Evolutionary conservation across 2,329 filamentous ascomycete species (phyloP).

Genomic region (Cladorrhinum sp.): DNA sequence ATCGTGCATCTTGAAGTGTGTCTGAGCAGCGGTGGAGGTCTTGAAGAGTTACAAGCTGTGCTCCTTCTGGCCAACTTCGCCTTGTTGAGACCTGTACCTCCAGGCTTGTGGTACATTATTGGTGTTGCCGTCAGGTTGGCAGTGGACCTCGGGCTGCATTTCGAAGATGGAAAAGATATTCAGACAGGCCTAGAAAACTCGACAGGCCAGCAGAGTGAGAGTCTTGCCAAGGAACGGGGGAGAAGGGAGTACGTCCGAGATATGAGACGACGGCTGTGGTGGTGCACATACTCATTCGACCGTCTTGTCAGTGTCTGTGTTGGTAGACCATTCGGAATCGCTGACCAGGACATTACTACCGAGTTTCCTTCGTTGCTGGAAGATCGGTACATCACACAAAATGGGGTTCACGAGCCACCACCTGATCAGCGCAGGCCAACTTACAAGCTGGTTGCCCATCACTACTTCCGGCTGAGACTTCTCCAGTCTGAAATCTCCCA

Average conservation of each 20-base stretch:
- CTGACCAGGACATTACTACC: constrained; percentile 94
- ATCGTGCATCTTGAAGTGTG: constrained; percentile 89
- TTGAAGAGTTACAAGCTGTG: constrained; percentile 93
- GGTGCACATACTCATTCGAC: constrained; percentile 95
- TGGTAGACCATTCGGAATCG: constrained; percentile 87
- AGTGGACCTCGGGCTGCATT: constrained; percentile 87
- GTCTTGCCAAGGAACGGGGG: constrained; percentile 51
- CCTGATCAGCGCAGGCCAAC: constrained; percentile 61
- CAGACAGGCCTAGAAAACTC: constrained; percentile 56
- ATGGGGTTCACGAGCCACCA: constrained; percentile 65
- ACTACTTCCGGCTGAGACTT: constrained; percentile 85
- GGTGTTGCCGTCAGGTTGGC: constrained; percentile 88
- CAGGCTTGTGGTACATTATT: constrained; percentile 95
- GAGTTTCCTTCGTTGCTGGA: constrained; percentile 89
- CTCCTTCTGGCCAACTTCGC: constrained; percentile 88
- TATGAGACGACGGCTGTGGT: constrained; percentile 83
- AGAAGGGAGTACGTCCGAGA: constrained; percentile 82
- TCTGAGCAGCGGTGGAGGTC: constrained; percentile 78
- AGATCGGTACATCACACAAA: constrained; percentile 80
- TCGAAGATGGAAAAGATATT: constrained; percentile 75
- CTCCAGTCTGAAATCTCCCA: constrained; percentile 94
- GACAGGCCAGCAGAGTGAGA: constrained; percentile 37
- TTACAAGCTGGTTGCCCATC: constrained; percentile 87
- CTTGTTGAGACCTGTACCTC: constrained; percentile 83
- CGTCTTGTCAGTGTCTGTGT: constrained; percentile 94